Percentiles rank a stretch among this genome's conserved stretches.
These are phyloP conservation scores for Iberis pinnata DNA, from an alignment of 345 rosid genomes.

Conservation along the genomic window DNA sequence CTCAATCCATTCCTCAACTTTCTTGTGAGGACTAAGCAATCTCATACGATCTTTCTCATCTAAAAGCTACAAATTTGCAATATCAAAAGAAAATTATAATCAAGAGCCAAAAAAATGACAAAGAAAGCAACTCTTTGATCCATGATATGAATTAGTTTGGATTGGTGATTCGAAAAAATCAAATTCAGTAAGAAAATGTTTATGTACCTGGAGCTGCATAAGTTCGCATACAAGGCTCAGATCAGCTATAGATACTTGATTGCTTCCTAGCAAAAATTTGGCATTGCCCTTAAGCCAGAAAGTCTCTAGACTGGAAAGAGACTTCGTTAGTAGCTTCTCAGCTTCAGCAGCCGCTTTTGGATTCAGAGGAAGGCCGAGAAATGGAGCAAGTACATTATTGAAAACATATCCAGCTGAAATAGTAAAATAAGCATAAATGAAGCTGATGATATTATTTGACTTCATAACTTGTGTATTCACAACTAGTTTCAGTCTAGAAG, in stretches of 20 bases:
- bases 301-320: conserved; percentile 57
- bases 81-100: background rate
- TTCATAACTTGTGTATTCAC: background rate
- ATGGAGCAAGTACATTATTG: conserved; percentile 45
- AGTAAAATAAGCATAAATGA: background rate
- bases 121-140: background rate
- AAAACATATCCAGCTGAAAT: conserved; percentile 44
- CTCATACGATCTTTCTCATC: conserved; percentile 52
- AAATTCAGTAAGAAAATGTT: background rate
- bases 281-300: conserved; percentile 73
- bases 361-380: conserved; percentile 45
- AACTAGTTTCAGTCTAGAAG: background rate
- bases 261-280: conserved; percentile 57
- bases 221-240: conserved; percentile 76
- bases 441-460: background rate
- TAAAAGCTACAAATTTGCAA: conserved; percentile 41
- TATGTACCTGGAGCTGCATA: conserved; percentile 65
- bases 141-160: background rate
- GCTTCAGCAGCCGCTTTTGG: conserved; percentile 59
- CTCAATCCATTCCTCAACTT: conserved; percentile 72
- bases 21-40: conserved; percentile 51
- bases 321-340: conserved; percentile 44
- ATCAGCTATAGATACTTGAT: conserved; percentile 83
- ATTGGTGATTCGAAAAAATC: background rate
- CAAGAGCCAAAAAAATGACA: conserved; percentile 2